Evolutionary conservation across 352 stramenopile species (phyloP).

Genomic region (Plasmopara viticola): DNA sequence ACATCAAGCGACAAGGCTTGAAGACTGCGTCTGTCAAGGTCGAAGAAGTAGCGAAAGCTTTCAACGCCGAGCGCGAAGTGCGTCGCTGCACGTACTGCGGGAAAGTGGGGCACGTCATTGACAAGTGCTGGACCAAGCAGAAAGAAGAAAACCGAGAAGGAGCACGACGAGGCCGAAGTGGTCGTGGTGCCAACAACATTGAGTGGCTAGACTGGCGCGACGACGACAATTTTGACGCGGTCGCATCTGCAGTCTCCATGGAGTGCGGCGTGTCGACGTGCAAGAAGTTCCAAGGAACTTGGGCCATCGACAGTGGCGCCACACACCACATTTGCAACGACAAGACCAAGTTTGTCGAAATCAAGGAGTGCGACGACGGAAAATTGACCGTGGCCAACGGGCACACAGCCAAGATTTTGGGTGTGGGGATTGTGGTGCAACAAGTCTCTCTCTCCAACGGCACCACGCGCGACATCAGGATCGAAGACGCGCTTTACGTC

Average conservation of each 20-base stretch:
- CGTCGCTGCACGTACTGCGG: no score
- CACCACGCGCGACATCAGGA: no score
- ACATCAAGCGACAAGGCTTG: no score
- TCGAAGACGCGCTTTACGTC: no score
- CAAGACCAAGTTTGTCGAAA: not conserved
- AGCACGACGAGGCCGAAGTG: not conserved
- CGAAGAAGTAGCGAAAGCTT: not conserved
- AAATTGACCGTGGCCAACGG: not conserved
- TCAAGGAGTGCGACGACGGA: not conserved
- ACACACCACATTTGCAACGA: not conserved
- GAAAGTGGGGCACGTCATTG: no score
- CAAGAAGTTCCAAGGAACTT: not conserved
- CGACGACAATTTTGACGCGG: not conserved
- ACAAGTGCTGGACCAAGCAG: constrained; percentile 2
- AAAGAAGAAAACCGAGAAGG: not conserved
- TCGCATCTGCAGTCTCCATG: not conserved
- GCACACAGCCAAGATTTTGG: not conserved
- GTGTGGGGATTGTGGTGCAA: not conserved
- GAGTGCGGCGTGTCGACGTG: not conserved
- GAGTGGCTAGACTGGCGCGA: not conserved
- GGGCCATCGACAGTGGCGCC: not conserved
- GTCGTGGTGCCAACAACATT: not conserved
- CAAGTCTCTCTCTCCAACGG: not conserved
- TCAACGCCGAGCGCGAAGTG: not conserved
- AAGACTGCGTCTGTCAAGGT: not conserved